phyloP scores from a whole-genome alignment of 169 alveolate genomes.

The Plasmodium adleri region DNA sequence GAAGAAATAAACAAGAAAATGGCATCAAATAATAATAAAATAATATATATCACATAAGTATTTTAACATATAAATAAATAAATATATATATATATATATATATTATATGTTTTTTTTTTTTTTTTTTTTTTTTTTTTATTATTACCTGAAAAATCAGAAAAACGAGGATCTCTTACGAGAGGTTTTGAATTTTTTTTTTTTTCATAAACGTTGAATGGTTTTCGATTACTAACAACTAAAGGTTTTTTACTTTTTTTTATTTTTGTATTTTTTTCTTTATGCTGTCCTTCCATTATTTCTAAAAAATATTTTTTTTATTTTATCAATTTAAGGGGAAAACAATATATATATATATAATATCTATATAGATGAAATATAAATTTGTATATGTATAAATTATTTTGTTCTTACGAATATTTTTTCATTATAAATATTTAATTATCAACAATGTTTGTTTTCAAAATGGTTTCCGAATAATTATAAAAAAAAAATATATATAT shows the following conservation, averaged over 20 bases:
- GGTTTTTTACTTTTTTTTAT: constrained; percentile 61
- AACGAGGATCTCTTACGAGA: constrained; percentile 46
- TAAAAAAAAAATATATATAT: too few relatives aligned
- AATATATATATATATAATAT: background rate
- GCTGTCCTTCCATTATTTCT: background rate
- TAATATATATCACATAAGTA: background rate
- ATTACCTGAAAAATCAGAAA: constrained; percentile 61
- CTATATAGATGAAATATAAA: background rate
- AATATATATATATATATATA: background rate
- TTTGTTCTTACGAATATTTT: too few relatives aligned
- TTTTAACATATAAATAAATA: background rate
- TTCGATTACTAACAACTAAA: constrained; percentile 53
- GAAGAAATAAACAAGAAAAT: background rate
- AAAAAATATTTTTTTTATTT: background rate
- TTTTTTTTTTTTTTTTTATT: background rate
- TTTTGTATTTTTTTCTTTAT: constrained; percentile 21
- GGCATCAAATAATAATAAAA: background rate
- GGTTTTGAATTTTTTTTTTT: constrained; percentile 50
- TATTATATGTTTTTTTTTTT: background rate
- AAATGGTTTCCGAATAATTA: too few relatives aligned
- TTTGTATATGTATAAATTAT: too few relatives aligned
- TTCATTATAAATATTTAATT: too few relatives aligned
- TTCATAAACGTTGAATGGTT: constrained; percentile 49
- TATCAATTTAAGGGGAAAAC: background rate
- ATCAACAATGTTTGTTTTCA: too few relatives aligned